Evolutionary conservation across 1,284 basidiomycete species (phyloP).

Genomic region (Leccinum subfulvum): DNA sequence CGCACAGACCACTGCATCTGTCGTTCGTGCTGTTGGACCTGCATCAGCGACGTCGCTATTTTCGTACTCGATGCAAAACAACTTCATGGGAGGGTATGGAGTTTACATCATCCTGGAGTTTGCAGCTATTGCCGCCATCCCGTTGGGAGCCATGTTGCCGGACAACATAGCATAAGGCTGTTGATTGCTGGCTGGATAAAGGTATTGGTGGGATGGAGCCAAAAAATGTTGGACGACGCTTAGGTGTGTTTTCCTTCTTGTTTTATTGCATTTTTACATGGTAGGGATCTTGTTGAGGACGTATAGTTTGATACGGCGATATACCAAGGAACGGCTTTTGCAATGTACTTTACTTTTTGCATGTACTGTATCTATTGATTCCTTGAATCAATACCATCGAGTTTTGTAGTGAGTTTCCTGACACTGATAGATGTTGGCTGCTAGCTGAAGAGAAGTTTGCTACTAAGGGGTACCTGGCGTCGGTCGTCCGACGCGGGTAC

Average conservation of each 20-base stretch:
- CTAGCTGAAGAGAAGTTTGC: background rate
- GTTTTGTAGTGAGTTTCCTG: background rate
- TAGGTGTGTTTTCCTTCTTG: conserved; percentile 21
- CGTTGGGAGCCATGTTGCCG: conserved; percentile 27
- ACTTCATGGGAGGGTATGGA: conserved; percentile 36
- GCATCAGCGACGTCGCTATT: conserved; percentile 38
- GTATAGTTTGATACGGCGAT: background rate
- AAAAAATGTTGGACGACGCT: background rate
- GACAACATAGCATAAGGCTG: conserved; percentile 21
- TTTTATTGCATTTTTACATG: conserved; percentile 11
- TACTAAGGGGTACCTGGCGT: background rate
- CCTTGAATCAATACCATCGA: conserved; percentile 21
- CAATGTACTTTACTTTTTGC: conserved; percentile 24
- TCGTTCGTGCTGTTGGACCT: conserved; percentile 50
- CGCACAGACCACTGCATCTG: conserved; percentile 49
- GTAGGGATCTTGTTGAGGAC: conserved; percentile 4
- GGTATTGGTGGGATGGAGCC: background rate
- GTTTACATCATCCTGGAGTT: conserved; percentile 34
- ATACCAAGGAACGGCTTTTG: conserved; percentile 3
- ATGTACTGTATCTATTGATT: conserved; percentile 22
- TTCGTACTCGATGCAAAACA: conserved; percentile 36
- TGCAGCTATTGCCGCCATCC: conserved; percentile 18
- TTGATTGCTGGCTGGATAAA: conserved; percentile 7
- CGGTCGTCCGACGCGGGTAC: background rate
- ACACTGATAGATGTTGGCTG: background rate